phyloP scores from a whole-genome alignment of 345 rosid species.

The Sonneratia alba region DNA sequence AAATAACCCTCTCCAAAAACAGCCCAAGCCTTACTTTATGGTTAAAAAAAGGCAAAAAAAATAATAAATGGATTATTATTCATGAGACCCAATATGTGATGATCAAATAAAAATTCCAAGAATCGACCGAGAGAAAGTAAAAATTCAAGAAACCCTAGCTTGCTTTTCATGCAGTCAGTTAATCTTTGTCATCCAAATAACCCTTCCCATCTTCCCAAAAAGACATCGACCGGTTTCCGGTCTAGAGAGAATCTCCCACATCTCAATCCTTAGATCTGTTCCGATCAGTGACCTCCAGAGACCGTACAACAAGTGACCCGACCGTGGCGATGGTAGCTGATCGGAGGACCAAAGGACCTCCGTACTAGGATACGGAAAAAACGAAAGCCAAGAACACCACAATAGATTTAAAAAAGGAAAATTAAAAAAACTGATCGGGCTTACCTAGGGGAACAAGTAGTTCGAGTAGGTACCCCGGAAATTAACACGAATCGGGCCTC shows the following conservation, averaged over 20 bases:
- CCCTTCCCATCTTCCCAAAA: background rate
- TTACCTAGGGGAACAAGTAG: background rate
- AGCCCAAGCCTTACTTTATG: background rate
- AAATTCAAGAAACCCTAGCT: background rate
- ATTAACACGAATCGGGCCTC: background rate
- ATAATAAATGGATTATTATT: background rate
- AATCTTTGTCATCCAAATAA: background rate
- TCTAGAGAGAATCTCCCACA: background rate
- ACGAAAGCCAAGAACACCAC: background rate
- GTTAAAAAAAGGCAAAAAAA: background rate
- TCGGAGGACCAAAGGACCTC: background rate
- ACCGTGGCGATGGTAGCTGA: background rate
- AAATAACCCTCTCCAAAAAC: background rate
- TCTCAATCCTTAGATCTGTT: background rate
- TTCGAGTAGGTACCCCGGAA: background rate
- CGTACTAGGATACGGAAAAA: background rate
- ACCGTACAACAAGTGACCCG: background rate
- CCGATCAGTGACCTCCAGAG: background rate
- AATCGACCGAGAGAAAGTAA: too few species aligned
- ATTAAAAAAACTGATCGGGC: background rate
- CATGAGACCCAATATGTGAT: too few species aligned
- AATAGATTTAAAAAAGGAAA: background rate
- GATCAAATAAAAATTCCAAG: too few species aligned
- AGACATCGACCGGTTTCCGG: background rate
- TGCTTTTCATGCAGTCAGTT: background rate